Evolutionary conservation across 257 asterid genomes (phyloP).

Genomic region (Solanum verrucosum): DNA sequence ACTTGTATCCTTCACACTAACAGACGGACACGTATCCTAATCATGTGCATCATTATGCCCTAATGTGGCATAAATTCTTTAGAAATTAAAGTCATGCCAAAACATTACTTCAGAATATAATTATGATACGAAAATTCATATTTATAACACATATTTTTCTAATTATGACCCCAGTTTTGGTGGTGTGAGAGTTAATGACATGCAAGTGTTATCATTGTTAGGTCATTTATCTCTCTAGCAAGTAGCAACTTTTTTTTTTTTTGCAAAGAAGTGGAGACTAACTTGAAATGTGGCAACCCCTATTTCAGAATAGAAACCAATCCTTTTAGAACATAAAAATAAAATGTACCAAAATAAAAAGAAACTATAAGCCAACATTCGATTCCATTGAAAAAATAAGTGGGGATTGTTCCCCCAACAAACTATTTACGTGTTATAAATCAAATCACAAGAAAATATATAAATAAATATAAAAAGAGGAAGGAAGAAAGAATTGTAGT

Average conservation of each 20-base stretch:
- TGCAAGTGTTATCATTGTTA: too few species aligned
- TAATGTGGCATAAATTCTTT: too few species aligned
- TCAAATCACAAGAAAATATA: background rate
- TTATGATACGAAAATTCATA: too few species aligned
- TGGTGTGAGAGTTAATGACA: too few species aligned
- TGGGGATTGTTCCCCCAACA: background rate
- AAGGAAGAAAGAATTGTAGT: background rate
- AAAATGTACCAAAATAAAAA: background rate
- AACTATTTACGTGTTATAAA: background rate
- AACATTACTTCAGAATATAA: too few species aligned
- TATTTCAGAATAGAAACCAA: background rate
- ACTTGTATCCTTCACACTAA: too few species aligned
- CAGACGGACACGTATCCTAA: too few species aligned
- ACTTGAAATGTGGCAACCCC: background rate
- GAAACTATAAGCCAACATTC: background rate
- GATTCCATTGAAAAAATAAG: background rate
- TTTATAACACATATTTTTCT: too few species aligned
- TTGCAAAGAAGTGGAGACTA: background rate
- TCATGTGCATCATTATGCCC: too few species aligned
- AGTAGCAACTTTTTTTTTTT: background rate
- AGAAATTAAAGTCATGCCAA: too few species aligned
- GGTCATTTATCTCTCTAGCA: background rate
- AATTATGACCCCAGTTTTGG: too few species aligned
- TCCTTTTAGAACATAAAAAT: background rate
- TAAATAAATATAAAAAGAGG: background rate